A percentile compares a stretch with the other conserved stretches of the same genome.
Conservation (phyloP, 1,139 yeast species). For the Meyerozyma sp. region DNA sequence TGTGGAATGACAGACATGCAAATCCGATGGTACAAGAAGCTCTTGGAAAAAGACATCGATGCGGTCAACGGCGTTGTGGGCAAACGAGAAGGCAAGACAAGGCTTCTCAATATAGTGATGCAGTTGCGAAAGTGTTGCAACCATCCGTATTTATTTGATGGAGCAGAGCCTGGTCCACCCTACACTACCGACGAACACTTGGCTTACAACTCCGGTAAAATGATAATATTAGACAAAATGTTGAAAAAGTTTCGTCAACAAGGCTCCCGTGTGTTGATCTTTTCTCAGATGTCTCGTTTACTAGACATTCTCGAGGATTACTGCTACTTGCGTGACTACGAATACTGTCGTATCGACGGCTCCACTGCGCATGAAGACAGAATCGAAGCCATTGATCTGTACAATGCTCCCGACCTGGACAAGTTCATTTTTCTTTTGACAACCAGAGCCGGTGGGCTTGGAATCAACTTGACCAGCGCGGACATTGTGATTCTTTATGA, state of each 20-base stretch:
- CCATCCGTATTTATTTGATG: constrained; percentile 94
- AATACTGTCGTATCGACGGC: constrained; percentile 93
- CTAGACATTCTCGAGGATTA: constrained; percentile 91
- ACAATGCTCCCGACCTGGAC: constrained; percentile 73
- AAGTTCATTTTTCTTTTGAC: constrained; percentile 85
- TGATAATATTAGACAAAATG: constrained; percentile 83
- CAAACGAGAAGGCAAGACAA: constrained; percentile 83
- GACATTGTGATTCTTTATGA: constrained; percentile 87
- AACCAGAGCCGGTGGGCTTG: constrained; percentile 98
- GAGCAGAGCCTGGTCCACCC: constrained; percentile 99
- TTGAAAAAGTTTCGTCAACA: constrained; percentile 64
- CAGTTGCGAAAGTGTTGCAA: constrained; percentile 94
- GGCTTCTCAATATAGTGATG: constrained; percentile 91
- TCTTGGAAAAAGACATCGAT: constrained; percentile 88
- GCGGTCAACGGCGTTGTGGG: constrained; percentile 94
- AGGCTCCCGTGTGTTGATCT: constrained; percentile 87
- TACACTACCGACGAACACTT: constrained; percentile 94
- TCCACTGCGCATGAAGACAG: constrained; percentile 93
- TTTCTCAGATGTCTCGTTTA: constrained; percentile 92
- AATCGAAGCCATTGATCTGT: constrained; percentile 87
- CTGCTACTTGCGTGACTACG: constrained; percentile 75
- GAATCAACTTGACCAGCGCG: constrained; percentile 90
- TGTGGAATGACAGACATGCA: constrained; percentile 97
- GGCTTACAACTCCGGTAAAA: constrained; percentile 81
- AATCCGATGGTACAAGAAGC: constrained; percentile 79